Evolutionary conservation across 805 yeast species (phyloP), one percentile per base, ranked within the genome.

Genomic region (Lachancea fermentati): DNA sequence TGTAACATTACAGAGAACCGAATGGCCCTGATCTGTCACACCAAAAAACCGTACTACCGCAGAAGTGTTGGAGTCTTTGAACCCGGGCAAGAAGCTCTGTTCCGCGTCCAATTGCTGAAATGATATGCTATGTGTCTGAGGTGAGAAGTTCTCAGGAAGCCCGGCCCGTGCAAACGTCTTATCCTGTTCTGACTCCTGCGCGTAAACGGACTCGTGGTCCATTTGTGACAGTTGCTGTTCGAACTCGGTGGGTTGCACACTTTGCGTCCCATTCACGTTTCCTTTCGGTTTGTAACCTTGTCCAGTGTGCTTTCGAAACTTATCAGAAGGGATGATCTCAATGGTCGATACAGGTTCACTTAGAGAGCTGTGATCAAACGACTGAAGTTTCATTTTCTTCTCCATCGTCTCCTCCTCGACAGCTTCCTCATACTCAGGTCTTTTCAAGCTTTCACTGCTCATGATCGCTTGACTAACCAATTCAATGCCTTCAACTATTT

Each of bases 71-170:
- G 51, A 52, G 42, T 57, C 66, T 11, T 36, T 41, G 4, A 50
- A 40, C 12, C 77, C 79, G 28, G 76, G 75, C 6, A 75, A 58
- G 19, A 65, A 57, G 2, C 85, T 75, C 54, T 93, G 98, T 54
- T 93, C 97, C 1, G 95, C 96, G 60, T 93, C 98, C 52, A 93
- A 68, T 55, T 93, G 98, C 62, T 93, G 97, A 59, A 89, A 89
- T 1, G 74, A 70, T 19, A 84, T 70, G 52, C 82, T 88, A 30
- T 60, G 56, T 1, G 59, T 58, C 1, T 54, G 51, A 2, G 81
- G 72, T 39, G 73, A 66, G 47, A 81, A 78, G 31, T 66, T 67
- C 1, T 39, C 30, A 2, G 82, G 76, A 4, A 78, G 52, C 0
- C 73, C 68, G 0, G 93, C 84, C 47, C 91, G 72, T 45, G 74